phyloP scores from a whole-genome alignment of 768 basidiomycete genomes.

The Pleurotus platypus region DNA sequence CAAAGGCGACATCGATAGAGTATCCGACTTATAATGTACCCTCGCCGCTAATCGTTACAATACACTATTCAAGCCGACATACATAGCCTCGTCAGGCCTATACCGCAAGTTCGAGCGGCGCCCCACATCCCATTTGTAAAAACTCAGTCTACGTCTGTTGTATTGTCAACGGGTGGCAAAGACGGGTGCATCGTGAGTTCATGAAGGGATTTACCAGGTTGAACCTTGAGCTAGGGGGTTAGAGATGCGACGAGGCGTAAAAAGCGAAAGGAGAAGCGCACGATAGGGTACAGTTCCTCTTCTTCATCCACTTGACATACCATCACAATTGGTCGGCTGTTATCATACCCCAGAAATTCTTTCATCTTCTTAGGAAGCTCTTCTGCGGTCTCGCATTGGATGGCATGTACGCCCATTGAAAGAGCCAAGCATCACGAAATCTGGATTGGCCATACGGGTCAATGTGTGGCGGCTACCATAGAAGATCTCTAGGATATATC shows the following conservation, averaged over 20 bases:
- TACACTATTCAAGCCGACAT: too few relatives aligned
- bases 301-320: conserved; percentile 83
- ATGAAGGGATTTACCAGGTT: conserved; percentile 91
- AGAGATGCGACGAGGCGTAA: conserved; percentile 11
- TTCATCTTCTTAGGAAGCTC: conserved; percentile 96
- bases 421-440: conserved; percentile 86
- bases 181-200: conserved; percentile 81
- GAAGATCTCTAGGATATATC: conserved; percentile 26
- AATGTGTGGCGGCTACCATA: conserved; percentile 96
- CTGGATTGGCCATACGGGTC: conserved; percentile 92
- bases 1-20: not conserved
- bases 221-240: conserved; percentile 42
- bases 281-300: conserved; percentile 93
- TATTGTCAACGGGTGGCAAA: conserved; percentile 17
- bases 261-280: conserved; percentile 23
- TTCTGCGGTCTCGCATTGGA: conserved; percentile 62
- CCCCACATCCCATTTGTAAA: too few relatives aligned
- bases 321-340: conserved; percentile 79
- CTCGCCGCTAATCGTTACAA: too few relatives aligned
- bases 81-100: too few relatives aligned
- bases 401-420: conserved; percentile 92
- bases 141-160: too few relatives aligned
- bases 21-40: not conserved
- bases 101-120: too few relatives aligned
- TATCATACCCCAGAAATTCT: conserved; percentile 95